These are phyloP conservation scores for Fraxinus greggii DNA, from an alignment of 305 asterid genomes.

Conservation along the genomic window DNA sequence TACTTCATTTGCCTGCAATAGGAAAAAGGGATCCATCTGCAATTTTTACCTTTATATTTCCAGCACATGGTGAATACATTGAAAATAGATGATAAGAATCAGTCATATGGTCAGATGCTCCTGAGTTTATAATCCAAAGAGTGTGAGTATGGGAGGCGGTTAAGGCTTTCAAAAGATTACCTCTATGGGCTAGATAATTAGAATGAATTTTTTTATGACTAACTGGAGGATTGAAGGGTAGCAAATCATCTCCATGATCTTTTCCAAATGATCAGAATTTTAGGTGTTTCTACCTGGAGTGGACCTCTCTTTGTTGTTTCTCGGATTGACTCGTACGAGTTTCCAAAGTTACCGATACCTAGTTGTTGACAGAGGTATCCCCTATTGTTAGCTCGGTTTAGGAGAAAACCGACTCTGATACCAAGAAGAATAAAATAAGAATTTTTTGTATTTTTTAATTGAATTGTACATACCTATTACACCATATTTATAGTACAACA, in stretches of 20 bases:
- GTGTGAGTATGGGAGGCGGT: not conserved
- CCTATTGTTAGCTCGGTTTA: not conserved
- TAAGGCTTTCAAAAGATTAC: not conserved
- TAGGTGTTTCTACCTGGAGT: not conserved
- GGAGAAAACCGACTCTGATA: not conserved
- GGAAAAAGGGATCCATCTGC: not conserved
- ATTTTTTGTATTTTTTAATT: too few species aligned
- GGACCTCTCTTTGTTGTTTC: not conserved
- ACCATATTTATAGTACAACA: not conserved
- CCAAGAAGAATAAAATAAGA: not conserved
- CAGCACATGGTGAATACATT: not conserved
- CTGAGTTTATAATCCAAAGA: not conserved
- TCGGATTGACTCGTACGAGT: too few species aligned
- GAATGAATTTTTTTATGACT: not conserved
- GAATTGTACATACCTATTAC: not conserved
- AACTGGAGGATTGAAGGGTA: not conserved
- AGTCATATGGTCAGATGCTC: not conserved
- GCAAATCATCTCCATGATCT: not conserved
- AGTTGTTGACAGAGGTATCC: not conserved
- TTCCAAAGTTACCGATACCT: too few species aligned
- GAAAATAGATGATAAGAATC: not conserved
- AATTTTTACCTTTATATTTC: not conserved
- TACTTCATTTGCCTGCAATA: not conserved
- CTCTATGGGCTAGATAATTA: not conserved
- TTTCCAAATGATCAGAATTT: not conserved